phyloP scores from a whole-genome alignment of 208 protist genomes.

The Trypanosomatidae sp. region DNA sequence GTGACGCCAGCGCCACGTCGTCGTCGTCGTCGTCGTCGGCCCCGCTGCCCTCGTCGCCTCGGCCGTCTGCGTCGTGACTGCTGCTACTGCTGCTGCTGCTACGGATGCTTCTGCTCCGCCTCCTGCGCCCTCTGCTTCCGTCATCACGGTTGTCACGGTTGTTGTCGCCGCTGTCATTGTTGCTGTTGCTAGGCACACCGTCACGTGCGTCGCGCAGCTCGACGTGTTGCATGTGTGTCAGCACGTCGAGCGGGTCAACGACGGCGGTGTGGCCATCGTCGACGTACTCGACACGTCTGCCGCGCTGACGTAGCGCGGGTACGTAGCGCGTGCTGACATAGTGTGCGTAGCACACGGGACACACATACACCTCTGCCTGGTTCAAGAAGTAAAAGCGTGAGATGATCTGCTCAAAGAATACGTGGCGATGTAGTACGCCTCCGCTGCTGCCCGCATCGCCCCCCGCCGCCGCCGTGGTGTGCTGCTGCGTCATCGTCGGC shows the following conservation, averaged over 20 bases:
- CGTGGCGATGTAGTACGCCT: constrained; percentile 47
- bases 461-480: too few species aligned
- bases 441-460: constrained; percentile 1
- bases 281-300: constrained; percentile 14
- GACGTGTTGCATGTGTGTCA: constrained; percentile 35
- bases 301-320: constrained; percentile 7
- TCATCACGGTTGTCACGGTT: background rate
- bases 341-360: constrained; percentile 67
- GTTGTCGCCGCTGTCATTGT: constrained; percentile 1
- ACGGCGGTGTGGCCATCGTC: constrained; percentile 15
- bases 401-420: constrained; percentile 81
- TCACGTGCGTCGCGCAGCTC: constrained; percentile 1
- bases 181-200: background rate
- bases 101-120: background rate
- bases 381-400: constrained; percentile 76
- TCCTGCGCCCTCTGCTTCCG: background rate
- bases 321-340: constrained; percentile 49
- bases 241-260: constrained; percentile 60
- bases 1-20: constrained; percentile 13
- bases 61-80: background rate
- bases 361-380: constrained; percentile 66
- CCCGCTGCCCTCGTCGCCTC: too few species aligned
- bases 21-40: too few species aligned
- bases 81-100: background rate
- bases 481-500: too few species aligned